phyloP scores from a whole-genome alignment of 306 rosid species.

The Quercus alba region DNA sequence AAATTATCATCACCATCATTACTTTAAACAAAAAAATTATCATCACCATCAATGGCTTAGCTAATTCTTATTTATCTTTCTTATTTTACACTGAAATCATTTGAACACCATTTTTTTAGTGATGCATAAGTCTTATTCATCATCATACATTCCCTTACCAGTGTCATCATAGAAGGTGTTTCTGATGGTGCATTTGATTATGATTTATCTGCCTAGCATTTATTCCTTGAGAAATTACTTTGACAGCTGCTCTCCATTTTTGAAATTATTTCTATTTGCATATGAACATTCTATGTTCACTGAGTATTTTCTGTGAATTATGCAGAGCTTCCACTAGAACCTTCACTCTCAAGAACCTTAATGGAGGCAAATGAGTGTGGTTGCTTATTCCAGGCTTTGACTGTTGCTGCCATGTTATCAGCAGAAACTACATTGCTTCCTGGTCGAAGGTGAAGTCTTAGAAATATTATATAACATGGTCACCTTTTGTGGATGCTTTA shows the following conservation, averaged over 20 bases:
- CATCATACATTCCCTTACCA: background rate
- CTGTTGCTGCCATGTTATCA: slow-evolving; percentile 88
- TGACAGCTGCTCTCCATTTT: slow-evolving; percentile 4
- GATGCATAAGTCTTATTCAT: background rate
- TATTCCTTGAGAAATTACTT: background rate
- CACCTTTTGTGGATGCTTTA: background rate
- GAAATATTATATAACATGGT: background rate
- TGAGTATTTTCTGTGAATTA: slow-evolving; percentile 16
- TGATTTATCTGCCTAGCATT: background rate
- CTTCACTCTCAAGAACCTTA: slow-evolving; percentile 89
- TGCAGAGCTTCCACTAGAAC: slow-evolving; percentile 96
- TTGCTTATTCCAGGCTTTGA: slow-evolving; percentile 88
- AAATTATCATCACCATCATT: background rate
- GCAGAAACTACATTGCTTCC: slow-evolving; percentile 82
- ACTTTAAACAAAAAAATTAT: background rate
- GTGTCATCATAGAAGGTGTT: background rate
- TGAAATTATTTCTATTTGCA: background rate
- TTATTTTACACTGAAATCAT: background rate
- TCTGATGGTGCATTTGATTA: background rate
- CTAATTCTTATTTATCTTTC: background rate
- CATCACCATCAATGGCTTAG: background rate
- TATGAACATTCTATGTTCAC: slow-evolving; percentile 16
- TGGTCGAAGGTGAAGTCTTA: slow-evolving; percentile 59
- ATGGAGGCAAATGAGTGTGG: slow-evolving; percentile 84
- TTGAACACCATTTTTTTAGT: background rate